Evolutionary conservation across 2,329 filamentous ascomycete genomes (phyloP).

Genomic region (Scedosporium boydii): DNA sequence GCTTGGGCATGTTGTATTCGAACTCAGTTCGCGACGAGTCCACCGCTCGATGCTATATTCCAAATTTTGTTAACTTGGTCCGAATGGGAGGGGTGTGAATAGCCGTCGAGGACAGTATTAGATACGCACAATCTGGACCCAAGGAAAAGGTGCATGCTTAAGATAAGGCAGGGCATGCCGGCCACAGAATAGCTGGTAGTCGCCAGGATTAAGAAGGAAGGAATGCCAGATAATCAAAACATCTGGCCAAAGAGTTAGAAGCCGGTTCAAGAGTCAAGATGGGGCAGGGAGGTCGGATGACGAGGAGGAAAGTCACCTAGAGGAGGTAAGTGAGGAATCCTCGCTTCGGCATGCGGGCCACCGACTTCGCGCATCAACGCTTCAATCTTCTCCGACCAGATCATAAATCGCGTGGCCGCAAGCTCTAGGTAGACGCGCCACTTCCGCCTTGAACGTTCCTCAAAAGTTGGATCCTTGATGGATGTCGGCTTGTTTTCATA

Average conservation of each 20-base stretch:
- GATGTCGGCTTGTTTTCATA: neutral
- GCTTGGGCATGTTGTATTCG: neutral
- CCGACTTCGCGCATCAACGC: neutral
- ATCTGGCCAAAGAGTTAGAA: slow-evolving; percentile 17
- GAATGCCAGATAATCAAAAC: slow-evolving; percentile 28
- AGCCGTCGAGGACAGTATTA: neutral
- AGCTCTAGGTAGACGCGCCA: slow-evolving; percentile 14
- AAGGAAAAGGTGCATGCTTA: neutral
- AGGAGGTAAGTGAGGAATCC: neutral
- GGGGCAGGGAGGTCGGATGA: too few relatives aligned
- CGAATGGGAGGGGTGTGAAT: neutral
- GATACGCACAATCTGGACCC: neutral
- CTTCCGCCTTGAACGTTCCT: neutral
- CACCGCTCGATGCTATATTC: neutral
- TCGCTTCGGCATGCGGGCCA: neutral
- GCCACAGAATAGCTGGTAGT: neutral
- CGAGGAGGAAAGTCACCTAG: neutral
- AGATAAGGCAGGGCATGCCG: neutral
- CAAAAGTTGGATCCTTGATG: neutral
- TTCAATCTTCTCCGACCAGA: slow-evolving; percentile 13
- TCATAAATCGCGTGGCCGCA: slow-evolving; percentile 17
- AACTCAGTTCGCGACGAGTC: neutral
- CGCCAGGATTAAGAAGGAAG: slow-evolving; percentile 21
- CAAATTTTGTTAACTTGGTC: neutral
- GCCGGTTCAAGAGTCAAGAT: fast-evolving